Evolutionary conservation across 2,329 filamentous ascomycete genomes (phyloP).

Genomic region (Penicillium olsonii): DNA sequence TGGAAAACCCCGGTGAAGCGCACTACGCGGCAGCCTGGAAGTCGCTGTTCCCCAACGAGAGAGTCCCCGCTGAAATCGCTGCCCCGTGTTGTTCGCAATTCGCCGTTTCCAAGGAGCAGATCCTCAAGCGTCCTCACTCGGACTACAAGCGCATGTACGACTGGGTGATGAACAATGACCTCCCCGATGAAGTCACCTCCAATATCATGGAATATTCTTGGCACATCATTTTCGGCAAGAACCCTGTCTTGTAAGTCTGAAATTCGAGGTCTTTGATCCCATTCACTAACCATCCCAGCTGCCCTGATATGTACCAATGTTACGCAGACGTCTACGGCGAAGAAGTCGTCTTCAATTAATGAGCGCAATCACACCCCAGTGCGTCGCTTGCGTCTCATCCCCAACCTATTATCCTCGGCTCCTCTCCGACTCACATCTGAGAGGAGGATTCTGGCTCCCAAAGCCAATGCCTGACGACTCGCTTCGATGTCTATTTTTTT

Average conservation of each 20-base stretch:
- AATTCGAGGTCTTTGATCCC: slow-evolving; percentile 4
- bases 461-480: slow-evolving; percentile 24
- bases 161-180: slow-evolving; percentile 58
- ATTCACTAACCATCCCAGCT: slow-evolving; percentile 12
- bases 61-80: slow-evolving; percentile 52
- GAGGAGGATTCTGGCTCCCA: slow-evolving; percentile 6
- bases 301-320: slow-evolving; percentile 27
- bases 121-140: slow-evolving; percentile 48
- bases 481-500: slow-evolving; percentile 22
- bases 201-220: slow-evolving; percentile 65
- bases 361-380: background rate
- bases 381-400: background rate
- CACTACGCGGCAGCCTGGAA: slow-evolving; percentile 34
- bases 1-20: slow-evolving; percentile 27
- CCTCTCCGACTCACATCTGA: background rate
- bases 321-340: slow-evolving; percentile 29
- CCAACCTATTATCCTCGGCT: background rate
- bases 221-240: slow-evolving; percentile 56
- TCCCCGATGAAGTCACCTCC: slow-evolving; percentile 57
- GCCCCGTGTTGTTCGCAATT: slow-evolving; percentile 66
- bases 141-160: slow-evolving; percentile 59
- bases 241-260: slow-evolving; percentile 36
- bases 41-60: slow-evolving; percentile 20
- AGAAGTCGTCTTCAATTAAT: slow-evolving; percentile 18
- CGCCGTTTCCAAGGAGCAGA: slow-evolving; percentile 56